Base-by-base conservation (phyloP, 495 filamentous ascomycete genomes). In the Penicillium flavigenum region DNA sequence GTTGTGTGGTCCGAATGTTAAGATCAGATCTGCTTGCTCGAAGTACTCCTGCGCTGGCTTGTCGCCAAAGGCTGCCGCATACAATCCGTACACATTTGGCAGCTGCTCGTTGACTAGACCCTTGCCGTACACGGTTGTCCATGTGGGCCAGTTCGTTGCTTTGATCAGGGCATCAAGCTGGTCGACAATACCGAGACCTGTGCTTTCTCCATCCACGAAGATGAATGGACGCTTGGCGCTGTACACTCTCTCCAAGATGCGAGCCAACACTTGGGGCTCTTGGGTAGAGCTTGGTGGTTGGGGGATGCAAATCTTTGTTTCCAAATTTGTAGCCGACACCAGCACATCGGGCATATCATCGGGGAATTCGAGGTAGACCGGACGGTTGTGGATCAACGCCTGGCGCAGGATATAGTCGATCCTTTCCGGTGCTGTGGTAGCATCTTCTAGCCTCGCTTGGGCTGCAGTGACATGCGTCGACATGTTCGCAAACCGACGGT, bases 301-400 rank as follows among this genome's bases (percentile, higher is more conserved):
- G 5, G 60, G 59, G 20, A 68, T 47, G 12, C 48, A 22, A 17
- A 68, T 63, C 12, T 51, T 50, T 1, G 58, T 55, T 31, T 65
- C 55, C 24, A 74, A 44, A 22, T 63, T 68, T 11, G 51, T 58
- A 8, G 66, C 51, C 3, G 62, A 67, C 5, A 76, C 68, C 7
- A 61, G 45, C 7, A 65, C 61, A 20, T 66, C 63, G 4, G 72
- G 70, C 73, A 80, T 71, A 54, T 79, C 78, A 39, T 66, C 65
- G 0, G 78, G 78, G 9, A 79, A 20, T 41, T 76, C 67, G 14
- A 80, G 57, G 46, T 79, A 80, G 4, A 80, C 76, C 6, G 76
- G 76, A 44, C 72, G 66, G 49, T 67, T 73, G 44, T 77, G 70
- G 14, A 75, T 46, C 20, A 76, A 31, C 44, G 68, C 73, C 51